Evolutionary conservation across 345 rosid species (phyloP), one percentile per base, ranked within the genome.

Genomic region (Eucalyptus curtisii): DNA sequence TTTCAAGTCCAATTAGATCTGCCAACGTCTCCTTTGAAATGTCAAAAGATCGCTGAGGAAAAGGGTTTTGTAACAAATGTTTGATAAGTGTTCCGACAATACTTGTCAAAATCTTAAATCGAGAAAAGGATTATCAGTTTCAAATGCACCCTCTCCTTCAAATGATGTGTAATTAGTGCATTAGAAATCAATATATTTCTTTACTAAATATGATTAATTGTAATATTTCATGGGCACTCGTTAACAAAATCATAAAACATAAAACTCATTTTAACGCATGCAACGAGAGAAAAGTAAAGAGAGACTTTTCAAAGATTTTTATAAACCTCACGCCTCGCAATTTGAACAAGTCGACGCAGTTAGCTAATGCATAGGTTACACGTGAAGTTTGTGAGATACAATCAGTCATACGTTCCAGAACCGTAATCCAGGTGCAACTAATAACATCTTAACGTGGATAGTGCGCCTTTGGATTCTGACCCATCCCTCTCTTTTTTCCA

Each of bases 331-430:
- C 11, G 1, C 6, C 40, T 31, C 2, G 79, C 10, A 31, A n/a
- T n/a, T 4, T 66, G 11, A 66, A n/a, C 5, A 8, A 66, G 79
- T 66, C 11, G 20, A 31, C 40, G 3, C 22, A 7, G 1, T 61
- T 61, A 61, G 2, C 17, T 33, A 61, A 6, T 3, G 16, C 33
- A 30, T 66, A 8, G 79, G 6, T 66, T 19, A 15, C 33, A 16
- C 20, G 22, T 4, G 3, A 33, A 66, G 40, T 31, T 66, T 4
- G 6, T n/a, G 22, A 66, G 11, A 66, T 66, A 2, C 20, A 3
- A 68, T 10, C 0, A 17, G 20, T 68, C 13, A 7, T 19, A 2
- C 25, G 24, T n/a, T n/a, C n/a, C n/a, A n/a, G n/a, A n/a, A n/a
- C n/a, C n/a, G n/a, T n/a, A n/a, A n/a, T n/a, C 1, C 2, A 4